phyloP scores from a whole-genome alignment of 1,284 basidiomycete species.

The Sanguinoderma infundibulare region DNA sequence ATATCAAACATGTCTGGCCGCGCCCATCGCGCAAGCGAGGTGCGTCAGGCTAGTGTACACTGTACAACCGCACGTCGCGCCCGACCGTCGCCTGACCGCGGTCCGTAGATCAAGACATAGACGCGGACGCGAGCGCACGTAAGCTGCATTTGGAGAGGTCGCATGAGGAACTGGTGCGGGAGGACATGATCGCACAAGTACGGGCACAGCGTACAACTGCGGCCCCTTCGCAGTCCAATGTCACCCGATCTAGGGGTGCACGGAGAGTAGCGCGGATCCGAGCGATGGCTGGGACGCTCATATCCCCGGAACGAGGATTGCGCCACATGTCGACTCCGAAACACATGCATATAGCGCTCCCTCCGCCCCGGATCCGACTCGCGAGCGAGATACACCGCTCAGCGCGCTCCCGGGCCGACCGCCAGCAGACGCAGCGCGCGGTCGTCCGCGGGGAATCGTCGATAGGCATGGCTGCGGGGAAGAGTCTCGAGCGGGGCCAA shows the following conservation, averaged over 20 bases:
- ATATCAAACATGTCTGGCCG: not conserved
- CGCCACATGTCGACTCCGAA: no score
- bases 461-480: constrained; percentile 57
- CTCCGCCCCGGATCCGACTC: not conserved
- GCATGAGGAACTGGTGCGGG: not conserved
- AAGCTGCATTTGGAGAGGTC: not conserved
- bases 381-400: not conserved
- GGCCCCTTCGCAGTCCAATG: not conserved
- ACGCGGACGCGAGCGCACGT: not conserved
- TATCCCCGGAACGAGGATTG: not conserved
- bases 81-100: not conserved
- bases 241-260: no score
- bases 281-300: no score
- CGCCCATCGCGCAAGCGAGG: not conserved
- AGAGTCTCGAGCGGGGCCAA: constrained; percentile 62
- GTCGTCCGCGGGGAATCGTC: constrained; percentile 67
- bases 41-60: not conserved
- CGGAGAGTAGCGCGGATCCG: no score
- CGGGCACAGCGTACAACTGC: not conserved
- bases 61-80: not conserved
- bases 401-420: constrained; percentile 28
- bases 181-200: not conserved
- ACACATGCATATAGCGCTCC: no score
- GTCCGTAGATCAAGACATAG: not conserved
- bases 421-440: constrained; percentile 55